Percentiles rank a stretch among this genome's conserved stretches.
Evolutionary conservation across 2,329 filamentous ascomycete species (phyloP).

Genomic region (Lecanicillium sp.): DNA sequence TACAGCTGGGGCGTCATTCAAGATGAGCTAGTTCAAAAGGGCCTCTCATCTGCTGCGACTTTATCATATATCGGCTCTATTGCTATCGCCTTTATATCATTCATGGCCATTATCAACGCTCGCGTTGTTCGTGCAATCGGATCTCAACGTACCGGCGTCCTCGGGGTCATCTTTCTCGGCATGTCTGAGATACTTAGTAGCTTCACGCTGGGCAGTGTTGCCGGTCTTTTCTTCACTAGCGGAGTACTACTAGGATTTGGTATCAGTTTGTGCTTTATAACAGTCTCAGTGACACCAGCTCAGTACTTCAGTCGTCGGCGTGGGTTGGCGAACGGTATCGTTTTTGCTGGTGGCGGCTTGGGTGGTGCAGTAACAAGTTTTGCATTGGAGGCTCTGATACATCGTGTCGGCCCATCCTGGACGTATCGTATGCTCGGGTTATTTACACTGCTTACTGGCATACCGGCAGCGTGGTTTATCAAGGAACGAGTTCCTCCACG

Average conservation of each 20-base stretch:
- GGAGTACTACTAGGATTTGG: slow-evolving; percentile 18
- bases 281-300: slow-evolving; percentile 35
- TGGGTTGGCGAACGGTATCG: slow-evolving; percentile 42
- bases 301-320: slow-evolving; percentile 44
- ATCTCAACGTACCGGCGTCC: slow-evolving; percentile 32
- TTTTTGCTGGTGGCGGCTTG: slow-evolving; percentile 40
- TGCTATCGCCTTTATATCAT: slow-evolving; percentile 37
- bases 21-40: slow-evolving; percentile 41
- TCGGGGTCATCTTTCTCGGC: slow-evolving; percentile 44
- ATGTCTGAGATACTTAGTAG: slow-evolving; percentile 32
- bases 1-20: slow-evolving; percentile 57
- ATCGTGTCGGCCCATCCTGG: background rate
- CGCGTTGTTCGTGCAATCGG: slow-evolving; percentile 42
- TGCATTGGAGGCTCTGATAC: slow-evolving; percentile 33
- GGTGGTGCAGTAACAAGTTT: slow-evolving; percentile 41
- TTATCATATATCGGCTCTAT: slow-evolving; percentile 53
- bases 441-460: background rate
- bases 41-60: slow-evolving; percentile 39
- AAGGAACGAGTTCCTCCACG: no score
- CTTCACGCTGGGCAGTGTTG: slow-evolving; percentile 18
- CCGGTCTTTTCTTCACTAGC: slow-evolving; percentile 19
- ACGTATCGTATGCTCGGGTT: background rate
- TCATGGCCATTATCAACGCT: slow-evolving; percentile 44
- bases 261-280: slow-evolving; percentile 17
- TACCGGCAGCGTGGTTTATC: background rate